Conservation (phyloP, 164 flowering plant species). For the Stephania japonica region DNA sequence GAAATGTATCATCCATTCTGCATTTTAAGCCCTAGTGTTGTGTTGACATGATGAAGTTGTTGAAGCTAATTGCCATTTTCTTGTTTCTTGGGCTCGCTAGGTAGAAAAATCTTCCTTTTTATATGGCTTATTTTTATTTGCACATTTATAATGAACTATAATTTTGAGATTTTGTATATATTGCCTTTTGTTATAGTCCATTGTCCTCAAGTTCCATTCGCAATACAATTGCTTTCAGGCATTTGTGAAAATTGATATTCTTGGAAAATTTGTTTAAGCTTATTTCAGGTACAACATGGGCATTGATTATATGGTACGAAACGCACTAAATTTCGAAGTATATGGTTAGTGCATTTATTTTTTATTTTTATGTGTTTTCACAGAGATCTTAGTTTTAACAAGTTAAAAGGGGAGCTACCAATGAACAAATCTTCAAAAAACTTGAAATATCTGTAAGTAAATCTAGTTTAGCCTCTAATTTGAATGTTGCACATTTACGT, state of each 20-base stretch:
- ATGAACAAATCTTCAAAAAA: neutral
- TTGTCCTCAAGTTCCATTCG: no score
- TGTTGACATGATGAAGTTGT: no score
- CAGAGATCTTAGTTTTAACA: constrained; percentile 13
- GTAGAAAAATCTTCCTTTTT: no score
- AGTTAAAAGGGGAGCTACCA: constrained; percentile 2
- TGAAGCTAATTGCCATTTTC: no score
- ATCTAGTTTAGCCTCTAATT: neutral
- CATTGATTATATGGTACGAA: neutral
- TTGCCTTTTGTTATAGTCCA: no score
- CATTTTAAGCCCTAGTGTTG: no score
- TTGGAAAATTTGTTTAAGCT: neutral
- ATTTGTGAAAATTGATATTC: neutral
- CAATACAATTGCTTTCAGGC: neutral
- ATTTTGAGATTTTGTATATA: no score
- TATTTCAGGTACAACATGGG: neutral
- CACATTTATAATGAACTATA: no score
- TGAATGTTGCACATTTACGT: neutral
- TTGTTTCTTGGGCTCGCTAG: no score
- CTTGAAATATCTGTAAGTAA: neutral
- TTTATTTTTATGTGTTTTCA: neutral
- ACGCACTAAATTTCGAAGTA: neutral
- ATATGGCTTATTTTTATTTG: no score
- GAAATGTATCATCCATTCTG: no score
- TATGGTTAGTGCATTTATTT: neutral